Conservation (phyloP, 805 yeast genomes). For the Wickerhamiella cacticola region DNA sequence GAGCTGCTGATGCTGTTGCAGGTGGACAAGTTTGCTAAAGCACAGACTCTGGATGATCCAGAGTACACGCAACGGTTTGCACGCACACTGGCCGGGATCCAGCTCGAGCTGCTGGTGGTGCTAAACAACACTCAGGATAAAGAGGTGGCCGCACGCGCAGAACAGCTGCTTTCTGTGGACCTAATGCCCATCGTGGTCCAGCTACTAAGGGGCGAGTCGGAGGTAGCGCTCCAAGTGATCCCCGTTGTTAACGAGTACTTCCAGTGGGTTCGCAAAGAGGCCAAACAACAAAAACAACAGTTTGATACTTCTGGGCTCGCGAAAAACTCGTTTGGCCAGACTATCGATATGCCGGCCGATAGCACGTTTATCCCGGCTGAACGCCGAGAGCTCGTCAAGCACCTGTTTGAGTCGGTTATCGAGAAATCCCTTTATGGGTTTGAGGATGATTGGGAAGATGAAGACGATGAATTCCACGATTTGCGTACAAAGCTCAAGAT, state of each 20-base stretch:
- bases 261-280: slow-evolving; percentile 41
- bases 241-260: slow-evolving; percentile 69
- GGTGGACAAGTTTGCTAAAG: slow-evolving; percentile 42
- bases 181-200: slow-evolving; percentile 62
- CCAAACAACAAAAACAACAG: slow-evolving; percentile 35
- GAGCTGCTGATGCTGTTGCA: slow-evolving; percentile 58
- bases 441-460: slow-evolving; percentile 40
- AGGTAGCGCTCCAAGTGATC: slow-evolving; percentile 70
- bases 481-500: slow-evolving; percentile 59
- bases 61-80: slow-evolving; percentile 71
- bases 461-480: slow-evolving; percentile 69
- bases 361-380: slow-evolving; percentile 26
- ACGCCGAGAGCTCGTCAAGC: slow-evolving; percentile 44
- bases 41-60: slow-evolving; percentile 33
- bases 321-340: slow-evolving; percentile 24
- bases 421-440: slow-evolving; percentile 66
- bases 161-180: slow-evolving; percentile 40
- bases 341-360: slow-evolving; percentile 23
- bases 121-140: slow-evolving; percentile 35
- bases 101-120: slow-evolving; percentile 60
- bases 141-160: slow-evolving; percentile 26
- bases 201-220: slow-evolving; percentile 80
- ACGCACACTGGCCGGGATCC: slow-evolving; percentile 58
- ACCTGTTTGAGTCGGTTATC: slow-evolving; percentile 57
- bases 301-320: slow-evolving; percentile 30